A percentile compares a stretch with the other conserved stretches of the same genome.
These are phyloP conservation scores for Xylaria multiplex DNA, from an alignment of 2,329 filamentous ascomycete genomes.

Conservation along the genomic window DNA sequence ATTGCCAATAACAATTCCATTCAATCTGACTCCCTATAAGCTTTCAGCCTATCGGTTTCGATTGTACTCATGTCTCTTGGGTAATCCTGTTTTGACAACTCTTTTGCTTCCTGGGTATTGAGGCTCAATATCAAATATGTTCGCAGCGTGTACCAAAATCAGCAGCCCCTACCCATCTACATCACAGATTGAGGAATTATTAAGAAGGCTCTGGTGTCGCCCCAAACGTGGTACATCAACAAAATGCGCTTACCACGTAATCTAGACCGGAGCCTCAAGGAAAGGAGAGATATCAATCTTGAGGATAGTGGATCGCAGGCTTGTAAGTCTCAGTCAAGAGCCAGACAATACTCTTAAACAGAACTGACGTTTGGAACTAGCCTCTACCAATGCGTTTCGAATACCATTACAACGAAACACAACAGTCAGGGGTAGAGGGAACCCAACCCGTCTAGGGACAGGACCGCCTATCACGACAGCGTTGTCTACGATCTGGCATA, in stretches of 20 bases:
- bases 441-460: background rate
- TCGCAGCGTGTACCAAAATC: background rate
- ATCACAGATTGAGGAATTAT: background rate
- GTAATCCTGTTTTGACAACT: background rate
- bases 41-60: background rate
- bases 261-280: background rate
- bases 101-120: background rate
- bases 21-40: background rate
- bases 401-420: background rate
- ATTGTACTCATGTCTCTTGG: background rate
- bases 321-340: background rate
- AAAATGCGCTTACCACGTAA: background rate
- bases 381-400: background rate
- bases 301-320: background rate
- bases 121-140: conserved; percentile 8
- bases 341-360: background rate
- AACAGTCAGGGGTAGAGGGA: too few species aligned
- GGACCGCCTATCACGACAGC: background rate
- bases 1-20: conserved; percentile 9
- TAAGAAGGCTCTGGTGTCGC: background rate
- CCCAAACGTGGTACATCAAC: background rate
- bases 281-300: background rate
- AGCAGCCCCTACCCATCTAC: background rate
- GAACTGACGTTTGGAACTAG: conserved; percentile 10
- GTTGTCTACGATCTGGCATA: background rate